Base-by-base conservation (phyloP, 1,139 yeast genomes). In the Diutina rugosa region DNA sequence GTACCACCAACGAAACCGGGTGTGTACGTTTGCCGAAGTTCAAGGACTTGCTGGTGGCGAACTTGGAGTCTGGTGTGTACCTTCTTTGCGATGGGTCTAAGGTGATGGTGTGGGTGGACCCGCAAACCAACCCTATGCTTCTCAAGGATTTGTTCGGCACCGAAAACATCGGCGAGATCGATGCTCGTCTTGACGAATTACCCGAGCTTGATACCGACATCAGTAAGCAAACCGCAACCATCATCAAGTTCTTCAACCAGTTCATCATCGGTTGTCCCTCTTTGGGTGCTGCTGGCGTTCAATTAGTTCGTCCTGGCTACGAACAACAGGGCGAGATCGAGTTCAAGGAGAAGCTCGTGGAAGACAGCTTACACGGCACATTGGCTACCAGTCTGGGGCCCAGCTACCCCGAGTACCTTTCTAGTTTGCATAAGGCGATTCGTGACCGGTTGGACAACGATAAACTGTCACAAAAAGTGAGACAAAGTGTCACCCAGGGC, bases 91-190 rank as follows among this genome's bases (percentile, higher is more conserved):
- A 88, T 64, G 95, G 97, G 14, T 74, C 72, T 38, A 67, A 73
- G 28, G 74, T 85, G 4, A 76, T 76, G 57, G 73, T 93, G 46
- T 88, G 90, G 85, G 72, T 93, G 46, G 90, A 89, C 66, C 80
- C 81, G 16, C 79, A 82, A 53, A 87, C 89, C 0, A 85, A 87
- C 61, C 82, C 86, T 6, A 69, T 82, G 58, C 72, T 93, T 45
- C 66, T 93, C 35, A 73, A 79, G 60, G 98, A 91, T 67, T 70
- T 93, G 58, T 85, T 91, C 65, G 97, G 95, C 0, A 76, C 81
- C 26, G 73, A 73, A 4, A 61, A 76, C 1, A 64, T 77, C 7
- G 67, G 71, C 6, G 74, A 78, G 30, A 71, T 87, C 28, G 76
- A 76, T 55, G 73, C 82, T 3, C 65, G 80, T n/a, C 63, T 77